Conservation (phyloP, 2,329 filamentous ascomycete genomes). For the Penicillium sp. region DNA sequence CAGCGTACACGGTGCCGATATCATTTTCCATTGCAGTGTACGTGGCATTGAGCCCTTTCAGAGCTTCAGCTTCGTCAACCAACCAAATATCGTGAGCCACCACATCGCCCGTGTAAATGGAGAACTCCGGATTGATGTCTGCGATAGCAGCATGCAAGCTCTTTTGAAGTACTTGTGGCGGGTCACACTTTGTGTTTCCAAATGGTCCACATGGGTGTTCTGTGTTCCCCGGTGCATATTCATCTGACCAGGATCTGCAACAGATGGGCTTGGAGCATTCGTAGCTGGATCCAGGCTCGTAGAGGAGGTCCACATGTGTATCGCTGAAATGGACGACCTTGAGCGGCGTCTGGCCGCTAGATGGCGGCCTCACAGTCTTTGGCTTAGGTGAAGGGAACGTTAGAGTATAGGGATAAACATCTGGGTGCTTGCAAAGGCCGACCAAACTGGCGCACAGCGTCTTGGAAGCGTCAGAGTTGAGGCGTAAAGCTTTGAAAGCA, state of each 20-base stretch:
- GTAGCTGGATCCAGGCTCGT: slow-evolving; percentile 54
- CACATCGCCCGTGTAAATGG: slow-evolving; percentile 62
- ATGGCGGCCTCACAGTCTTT: slow-evolving; percentile 39
- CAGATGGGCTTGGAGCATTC: slow-evolving; percentile 61
- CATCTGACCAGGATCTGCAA: slow-evolving; percentile 54
- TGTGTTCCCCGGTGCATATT: slow-evolving; percentile 51
- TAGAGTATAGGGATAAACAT: slow-evolving; percentile 46
- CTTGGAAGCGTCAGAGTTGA: slow-evolving; percentile 53
- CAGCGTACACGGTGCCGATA: slow-evolving; percentile 52
- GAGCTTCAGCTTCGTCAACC: slow-evolving; percentile 34
- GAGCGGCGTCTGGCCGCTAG: slow-evolving; percentile 51
- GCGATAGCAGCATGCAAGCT: slow-evolving; percentile 52
- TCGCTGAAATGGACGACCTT: slow-evolving; percentile 62
- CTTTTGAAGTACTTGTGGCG: slow-evolving; percentile 52
- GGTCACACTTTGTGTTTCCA: slow-evolving; percentile 57
- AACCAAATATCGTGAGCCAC: slow-evolving; percentile 52
- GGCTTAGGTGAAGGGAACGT: slow-evolving; percentile 48
- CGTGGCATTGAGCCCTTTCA: slow-evolving; percentile 44
- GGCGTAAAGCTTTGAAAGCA: slow-evolving; percentile 48
- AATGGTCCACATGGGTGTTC: slow-evolving; percentile 53
- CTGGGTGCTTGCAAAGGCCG: slow-evolving; percentile 55
- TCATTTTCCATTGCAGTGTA: slow-evolving; percentile 49
- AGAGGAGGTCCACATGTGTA: slow-evolving; percentile 59
- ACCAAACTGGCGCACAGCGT: slow-evolving; percentile 55
- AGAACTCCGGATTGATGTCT: slow-evolving; percentile 50